Evolutionary conservation across 495 filamentous ascomycete genomes (phyloP), one percentile per base, ranked within the genome.

Genomic region (Apodospora peruviana): DNA sequence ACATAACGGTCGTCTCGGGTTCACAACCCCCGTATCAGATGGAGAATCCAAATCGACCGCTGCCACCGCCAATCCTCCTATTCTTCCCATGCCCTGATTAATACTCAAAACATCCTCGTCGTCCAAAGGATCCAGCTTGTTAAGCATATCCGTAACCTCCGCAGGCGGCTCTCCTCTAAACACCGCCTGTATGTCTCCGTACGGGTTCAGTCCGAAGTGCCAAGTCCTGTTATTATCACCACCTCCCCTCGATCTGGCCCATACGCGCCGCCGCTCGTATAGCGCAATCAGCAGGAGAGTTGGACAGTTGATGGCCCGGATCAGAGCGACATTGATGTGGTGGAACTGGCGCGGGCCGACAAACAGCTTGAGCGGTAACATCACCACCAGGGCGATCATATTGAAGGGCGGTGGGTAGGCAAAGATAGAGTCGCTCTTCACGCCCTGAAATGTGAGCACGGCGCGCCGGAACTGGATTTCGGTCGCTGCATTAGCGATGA

Each of bases 361-460:
- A 2, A 80, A 24, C 44, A 77, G 69, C 51, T 81, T 82, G 20
- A 85, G 65, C 5, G 81, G 81, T 5, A 82, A 67, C 43, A 83
- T 62, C 24, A 80, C 55, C 23, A 75, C 18, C 16, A 85, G 61
- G 12, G 81, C 81, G 37, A 83, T 52, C 38, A 85, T 66, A 58
- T 85, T 85, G 67, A 83, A 80, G 2, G 82, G 82, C 1, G 82
- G 80, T 29, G 74, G 71, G 56, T 84, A 85, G 9, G 81, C 71
- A 48, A 85, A 85, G 38, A 83, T 71, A 42, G 78, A 68, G 40
- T 85, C 81, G 56, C 68, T 74, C 60, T 84, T 85, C 47, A 85
- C 82, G 43, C 80, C 79, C 60, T 84, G 78, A 43, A 84, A 80
- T 1, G 82, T 84, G 2, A 83, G 61, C 1, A 85, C 82, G 4